A percentile compares a stretch with the other conserved stretches of the same genome.
phyloP scores from a whole-genome alignment of 1,284 basidiomycete genomes.

The Sphagnurus paluster region DNA sequence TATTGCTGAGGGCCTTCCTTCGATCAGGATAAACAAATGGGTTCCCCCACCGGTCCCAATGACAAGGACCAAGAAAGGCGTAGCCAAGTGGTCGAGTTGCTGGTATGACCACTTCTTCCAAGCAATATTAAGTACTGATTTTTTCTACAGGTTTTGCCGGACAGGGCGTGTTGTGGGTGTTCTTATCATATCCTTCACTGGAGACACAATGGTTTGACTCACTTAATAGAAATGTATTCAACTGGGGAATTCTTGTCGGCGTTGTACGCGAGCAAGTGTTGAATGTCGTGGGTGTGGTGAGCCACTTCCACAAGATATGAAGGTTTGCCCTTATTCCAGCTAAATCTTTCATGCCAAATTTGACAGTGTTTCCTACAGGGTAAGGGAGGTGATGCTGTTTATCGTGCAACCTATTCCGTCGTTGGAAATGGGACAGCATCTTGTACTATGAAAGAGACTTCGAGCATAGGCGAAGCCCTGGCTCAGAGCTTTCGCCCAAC shows the following conservation, averaged over 20 bases:
- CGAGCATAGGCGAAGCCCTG: background rate
- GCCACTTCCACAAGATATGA: background rate
- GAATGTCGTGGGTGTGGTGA: constrained; percentile 1
- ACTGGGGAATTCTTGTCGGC: background rate
- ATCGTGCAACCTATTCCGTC: background rate
- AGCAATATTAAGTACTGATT: background rate
- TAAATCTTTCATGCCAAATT: background rate
- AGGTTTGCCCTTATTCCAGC: background rate
- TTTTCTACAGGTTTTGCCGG: background rate
- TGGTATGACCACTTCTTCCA: background rate
- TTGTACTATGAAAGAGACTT: background rate
- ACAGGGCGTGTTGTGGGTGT: background rate
- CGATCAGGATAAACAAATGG: background rate
- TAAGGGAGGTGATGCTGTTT: background rate
- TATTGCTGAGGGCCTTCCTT: background rate
- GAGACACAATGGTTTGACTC: background rate
- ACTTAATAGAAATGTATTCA: background rate
- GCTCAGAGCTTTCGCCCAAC: background rate
- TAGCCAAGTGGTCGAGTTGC: background rate
- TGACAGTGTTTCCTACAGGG: background rate
- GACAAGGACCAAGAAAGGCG: background rate
- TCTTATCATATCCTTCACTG: no score
- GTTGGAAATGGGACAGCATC: background rate
- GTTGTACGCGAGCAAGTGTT: background rate
- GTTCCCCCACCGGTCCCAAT: background rate